A percentile compares a stretch with the other conserved stretches of the same genome.
phyloP scores from a whole-genome alignment of 2,329 filamentous ascomycete species.

The Botrytis cinerea region DNA sequence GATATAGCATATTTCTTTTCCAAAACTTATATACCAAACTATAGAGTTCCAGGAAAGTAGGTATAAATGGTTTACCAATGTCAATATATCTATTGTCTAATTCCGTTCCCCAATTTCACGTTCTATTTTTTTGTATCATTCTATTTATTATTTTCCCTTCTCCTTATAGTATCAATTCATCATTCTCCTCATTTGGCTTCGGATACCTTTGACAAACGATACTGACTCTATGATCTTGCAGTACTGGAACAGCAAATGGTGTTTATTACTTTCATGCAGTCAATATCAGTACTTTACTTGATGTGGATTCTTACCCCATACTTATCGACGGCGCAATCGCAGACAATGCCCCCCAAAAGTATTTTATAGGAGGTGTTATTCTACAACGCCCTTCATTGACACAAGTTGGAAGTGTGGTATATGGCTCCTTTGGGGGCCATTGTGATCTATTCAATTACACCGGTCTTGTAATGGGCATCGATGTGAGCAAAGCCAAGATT shows the following conservation, averaged over 20 bases:
- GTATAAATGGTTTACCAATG: background rate
- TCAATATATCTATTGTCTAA: background rate
- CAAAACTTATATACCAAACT: conserved; percentile 30
- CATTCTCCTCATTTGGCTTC: background rate
- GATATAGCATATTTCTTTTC: conserved; percentile 33
- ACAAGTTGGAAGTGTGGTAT: conserved; percentile 22
- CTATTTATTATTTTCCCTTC: background rate
- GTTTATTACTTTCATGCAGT: conserved; percentile 32
- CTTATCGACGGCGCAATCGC: conserved; percentile 27
- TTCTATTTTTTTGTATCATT: background rate
- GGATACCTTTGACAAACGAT: background rate
- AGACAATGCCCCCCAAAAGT: conserved; percentile 26
- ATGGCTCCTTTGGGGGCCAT: conserved; percentile 29
- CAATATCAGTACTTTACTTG: conserved; percentile 25
- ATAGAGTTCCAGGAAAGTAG: conserved; percentile 11
- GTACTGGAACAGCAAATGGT: conserved; percentile 25
- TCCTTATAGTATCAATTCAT: background rate
- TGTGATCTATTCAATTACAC: conserved; percentile 33
- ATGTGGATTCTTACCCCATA: conserved; percentile 27
- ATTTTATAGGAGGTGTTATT: conserved; percentile 29
- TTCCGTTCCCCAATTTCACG: background rate
- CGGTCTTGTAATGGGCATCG: conserved; percentile 49
- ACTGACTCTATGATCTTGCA: background rate
- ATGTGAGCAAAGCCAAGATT: conserved; percentile 40
- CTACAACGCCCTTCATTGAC: conserved; percentile 28